Evolutionary conservation across 164 flowering plant genomes (phyloP).

Genomic region (Saururus chinensis): DNA sequence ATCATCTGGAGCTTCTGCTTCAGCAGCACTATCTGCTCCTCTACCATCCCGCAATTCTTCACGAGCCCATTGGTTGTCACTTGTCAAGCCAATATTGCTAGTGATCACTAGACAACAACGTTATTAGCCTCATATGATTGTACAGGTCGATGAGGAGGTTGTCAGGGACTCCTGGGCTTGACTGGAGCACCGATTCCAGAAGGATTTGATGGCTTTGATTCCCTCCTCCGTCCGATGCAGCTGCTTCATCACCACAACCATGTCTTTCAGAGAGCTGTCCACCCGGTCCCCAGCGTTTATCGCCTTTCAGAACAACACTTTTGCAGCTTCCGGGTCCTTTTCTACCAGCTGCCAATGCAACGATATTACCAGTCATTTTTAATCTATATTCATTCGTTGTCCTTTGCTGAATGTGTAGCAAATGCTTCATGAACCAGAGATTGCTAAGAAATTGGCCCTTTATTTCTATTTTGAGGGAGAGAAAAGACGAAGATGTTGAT

Average conservation of each 20-base stretch:
- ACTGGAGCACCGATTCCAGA: conserved; percentile 67
- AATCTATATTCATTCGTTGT: too few species aligned
- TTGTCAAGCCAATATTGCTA: too few species aligned
- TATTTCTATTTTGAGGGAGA: too few species aligned
- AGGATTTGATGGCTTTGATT: conserved; percentile 78
- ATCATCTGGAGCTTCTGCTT: conserved; percentile 73
- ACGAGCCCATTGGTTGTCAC: conserved; percentile 18
- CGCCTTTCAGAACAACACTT: conserved; percentile 78
- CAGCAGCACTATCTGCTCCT: conserved; percentile 68
- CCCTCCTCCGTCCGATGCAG: conserved; percentile 84
- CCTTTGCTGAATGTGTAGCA: background rate
- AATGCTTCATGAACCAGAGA: too few species aligned
- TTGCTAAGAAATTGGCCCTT: too few species aligned
- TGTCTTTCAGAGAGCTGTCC: conserved; percentile 91
- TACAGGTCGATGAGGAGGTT: conserved; percentile 82
- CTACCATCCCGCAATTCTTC: conserved; percentile 79
- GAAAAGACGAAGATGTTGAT: too few species aligned
- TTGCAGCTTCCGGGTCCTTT: conserved; percentile 78
- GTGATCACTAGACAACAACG: too few species aligned
- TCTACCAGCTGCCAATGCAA: conserved; percentile 43
- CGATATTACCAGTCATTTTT: background rate
- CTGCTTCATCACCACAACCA: conserved; percentile 95
- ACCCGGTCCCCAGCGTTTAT: conserved; percentile 87
- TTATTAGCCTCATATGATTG: conserved; percentile 18
- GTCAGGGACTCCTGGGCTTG: conserved; percentile 81